These are phyloP conservation scores for Biscogniauxia mediterranea DNA, from an alignment of 2,329 filamentous ascomycete species.

Conservation along the genomic window DNA sequence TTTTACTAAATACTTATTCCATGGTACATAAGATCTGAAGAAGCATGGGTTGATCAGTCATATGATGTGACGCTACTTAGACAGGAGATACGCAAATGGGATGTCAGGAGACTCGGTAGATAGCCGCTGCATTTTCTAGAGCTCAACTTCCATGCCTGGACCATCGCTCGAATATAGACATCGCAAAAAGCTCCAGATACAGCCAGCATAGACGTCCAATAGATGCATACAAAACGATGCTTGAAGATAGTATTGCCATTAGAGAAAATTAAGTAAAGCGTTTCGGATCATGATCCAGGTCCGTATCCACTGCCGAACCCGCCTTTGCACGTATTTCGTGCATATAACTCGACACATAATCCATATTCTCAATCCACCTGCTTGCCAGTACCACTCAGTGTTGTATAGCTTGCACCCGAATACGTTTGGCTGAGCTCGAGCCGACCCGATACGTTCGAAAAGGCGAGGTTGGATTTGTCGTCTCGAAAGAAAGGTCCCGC, in stretches of 20 bases:
- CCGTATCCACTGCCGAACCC: constrained; percentile 21
- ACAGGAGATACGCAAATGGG: background rate
- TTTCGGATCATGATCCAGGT: constrained; percentile 24
- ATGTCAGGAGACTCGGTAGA: background rate
- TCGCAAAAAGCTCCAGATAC: background rate
- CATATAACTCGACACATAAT: constrained; percentile 18
- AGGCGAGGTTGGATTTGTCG: constrained; percentile 17
- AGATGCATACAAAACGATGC: constrained; percentile 1
- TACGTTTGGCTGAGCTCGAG: constrained; percentile 17
- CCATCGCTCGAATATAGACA: background rate
- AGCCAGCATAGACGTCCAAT: background rate
- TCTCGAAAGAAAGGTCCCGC: constrained; percentile 21
- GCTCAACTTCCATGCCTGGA: background rate
- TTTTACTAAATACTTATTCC: constrained; percentile 11
- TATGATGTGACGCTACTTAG: background rate
- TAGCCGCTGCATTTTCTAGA: background rate
- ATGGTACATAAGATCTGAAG: background rate
- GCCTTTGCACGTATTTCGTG: constrained; percentile 17
- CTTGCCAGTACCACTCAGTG: constrained; percentile 7
- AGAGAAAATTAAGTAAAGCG: constrained; percentile 29
- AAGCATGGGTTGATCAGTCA: background rate
- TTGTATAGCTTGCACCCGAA: constrained; percentile 13
- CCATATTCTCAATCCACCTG: constrained; percentile 12
- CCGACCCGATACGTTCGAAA: constrained; percentile 10
- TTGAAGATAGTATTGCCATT: constrained; percentile 27